phyloP scores from a whole-genome alignment of 805 yeast species.

The Dipodascopsis uninucleata region DNA sequence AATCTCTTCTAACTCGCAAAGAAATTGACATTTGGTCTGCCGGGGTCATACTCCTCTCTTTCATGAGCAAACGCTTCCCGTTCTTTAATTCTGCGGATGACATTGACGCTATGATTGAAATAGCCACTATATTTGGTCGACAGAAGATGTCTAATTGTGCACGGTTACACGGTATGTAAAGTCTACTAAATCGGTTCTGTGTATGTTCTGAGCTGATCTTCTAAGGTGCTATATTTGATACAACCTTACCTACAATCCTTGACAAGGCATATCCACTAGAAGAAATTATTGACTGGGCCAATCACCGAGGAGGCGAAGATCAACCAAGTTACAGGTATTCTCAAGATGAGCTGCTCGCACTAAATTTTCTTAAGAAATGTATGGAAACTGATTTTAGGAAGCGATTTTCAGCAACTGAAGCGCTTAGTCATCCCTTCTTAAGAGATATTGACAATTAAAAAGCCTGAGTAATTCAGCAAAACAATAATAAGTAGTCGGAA shows the following conservation, averaged over 20 bases:
- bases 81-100: slow-evolving; percentile 93
- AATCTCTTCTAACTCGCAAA: slow-evolving; percentile 2
- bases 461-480: background rate
- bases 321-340: slow-evolving; percentile 4
- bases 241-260: slow-evolving; percentile 51
- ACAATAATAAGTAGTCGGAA: background rate
- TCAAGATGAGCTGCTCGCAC: slow-evolving; percentile 30
- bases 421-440: slow-evolving; percentile 41
- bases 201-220: background rate
- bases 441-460: slow-evolving; percentile 1
- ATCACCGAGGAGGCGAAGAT: slow-evolving; percentile 8
- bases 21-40: slow-evolving; percentile 88
- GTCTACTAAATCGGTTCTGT: slow-evolving; percentile 2
- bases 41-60: slow-evolving; percentile 78
- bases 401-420: slow-evolving; percentile 61
- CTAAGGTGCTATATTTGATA: slow-evolving; percentile 63
- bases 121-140: slow-evolving; percentile 75
- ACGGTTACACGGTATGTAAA: slow-evolving; percentile 64
- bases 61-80: slow-evolving; percentile 79
- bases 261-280: slow-evolving; percentile 42
- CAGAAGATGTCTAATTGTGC: slow-evolving; percentile 73
- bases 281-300: slow-evolving; percentile 44
- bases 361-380: slow-evolving; percentile 50
- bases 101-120: slow-evolving; percentile 82
- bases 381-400: slow-evolving; percentile 63